Evolutionary conservation across 1,284 basidiomycete species (phyloP).

Genomic region (Leccinum griseonigrum): DNA sequence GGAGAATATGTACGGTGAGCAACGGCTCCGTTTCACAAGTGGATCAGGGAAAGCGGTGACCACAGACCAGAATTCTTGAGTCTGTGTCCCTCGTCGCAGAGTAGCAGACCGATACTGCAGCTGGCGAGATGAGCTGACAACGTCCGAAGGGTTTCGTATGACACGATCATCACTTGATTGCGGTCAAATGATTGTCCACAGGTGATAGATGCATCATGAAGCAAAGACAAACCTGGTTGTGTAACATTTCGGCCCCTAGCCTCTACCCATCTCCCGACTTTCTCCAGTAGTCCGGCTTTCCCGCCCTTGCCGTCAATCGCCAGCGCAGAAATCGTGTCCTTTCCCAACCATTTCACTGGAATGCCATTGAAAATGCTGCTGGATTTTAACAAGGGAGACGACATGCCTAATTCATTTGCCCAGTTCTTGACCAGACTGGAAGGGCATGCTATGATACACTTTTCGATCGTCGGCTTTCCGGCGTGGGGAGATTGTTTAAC

Average conservation of each 20-base stretch:
- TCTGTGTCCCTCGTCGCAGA: slow-evolving; percentile 97
- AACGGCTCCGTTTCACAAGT: not conserved
- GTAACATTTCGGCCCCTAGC: slow-evolving; percentile 85
- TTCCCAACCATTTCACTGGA: slow-evolving; percentile 90
- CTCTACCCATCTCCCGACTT: slow-evolving; percentile 84
- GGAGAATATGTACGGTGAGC: slow-evolving; percentile 15
- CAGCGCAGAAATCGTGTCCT: slow-evolving; percentile 75
- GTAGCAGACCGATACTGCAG: slow-evolving; percentile 85
- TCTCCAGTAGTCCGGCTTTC: slow-evolving; percentile 76
- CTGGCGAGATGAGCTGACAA: slow-evolving; percentile 73
- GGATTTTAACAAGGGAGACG: not conserved
- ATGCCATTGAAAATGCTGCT: slow-evolving; percentile 1
- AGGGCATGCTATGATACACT: slow-evolving; percentile 97
- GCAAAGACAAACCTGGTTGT: slow-evolving; percentile 67
- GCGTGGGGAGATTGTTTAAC: slow-evolving; percentile 93
- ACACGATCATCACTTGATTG: slow-evolving; percentile 91
- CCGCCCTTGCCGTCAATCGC: slow-evolving; percentile 91
- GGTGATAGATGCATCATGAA: not conserved
- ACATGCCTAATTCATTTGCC: slow-evolving; percentile 91
- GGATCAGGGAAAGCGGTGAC: slow-evolving; percentile 4
- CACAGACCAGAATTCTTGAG: slow-evolving; percentile 90
- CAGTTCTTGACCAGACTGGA: slow-evolving; percentile 97
- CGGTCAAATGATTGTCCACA: not conserved
- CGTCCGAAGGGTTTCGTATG: slow-evolving; percentile 94
- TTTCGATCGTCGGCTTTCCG: slow-evolving; percentile 88